A percentile compares a stretch with the other conserved stretches of the same genome.
Evolutionary conservation across 768 basidiomycete species (phyloP).

Genomic region (Hemileccinum rubropunctum): DNA sequence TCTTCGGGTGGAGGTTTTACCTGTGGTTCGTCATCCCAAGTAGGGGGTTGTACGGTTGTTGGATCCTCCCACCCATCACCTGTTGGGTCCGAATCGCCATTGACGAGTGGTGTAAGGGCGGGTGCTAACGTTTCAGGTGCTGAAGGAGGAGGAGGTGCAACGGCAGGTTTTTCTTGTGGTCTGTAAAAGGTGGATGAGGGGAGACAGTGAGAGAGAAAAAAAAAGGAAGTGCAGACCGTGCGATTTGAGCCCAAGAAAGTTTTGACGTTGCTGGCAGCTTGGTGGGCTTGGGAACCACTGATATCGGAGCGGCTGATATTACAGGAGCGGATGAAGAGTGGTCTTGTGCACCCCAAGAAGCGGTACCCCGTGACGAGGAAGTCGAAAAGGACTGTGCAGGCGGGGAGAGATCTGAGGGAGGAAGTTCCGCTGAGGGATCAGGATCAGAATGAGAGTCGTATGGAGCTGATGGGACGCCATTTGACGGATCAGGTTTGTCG

Average conservation of each 20-base stretch:
- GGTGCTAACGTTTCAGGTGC: slow-evolving; percentile 22
- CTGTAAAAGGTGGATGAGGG: slow-evolving; percentile 32
- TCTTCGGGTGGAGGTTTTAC: slow-evolving; percentile 33
- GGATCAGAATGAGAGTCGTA: slow-evolving; percentile 18
- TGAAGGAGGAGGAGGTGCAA: slow-evolving; percentile 32
- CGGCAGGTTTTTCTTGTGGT: slow-evolving; percentile 62
- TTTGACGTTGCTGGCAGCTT: slow-evolving; percentile 73
- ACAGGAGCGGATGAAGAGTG: slow-evolving; percentile 33
- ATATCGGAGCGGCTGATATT: slow-evolving; percentile 21
- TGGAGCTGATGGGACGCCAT: slow-evolving; percentile 7
- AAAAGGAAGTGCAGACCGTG: slow-evolving; percentile 41
- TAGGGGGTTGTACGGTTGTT: slow-evolving; percentile 61
- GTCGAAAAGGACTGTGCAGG: slow-evolving; percentile 24
- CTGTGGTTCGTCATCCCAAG: slow-evolving; percentile 71
- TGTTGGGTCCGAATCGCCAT: slow-evolving; percentile 36
- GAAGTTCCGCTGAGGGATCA: slow-evolving; percentile 12
- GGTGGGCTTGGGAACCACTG: slow-evolving; percentile 25
- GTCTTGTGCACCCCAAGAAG: slow-evolving; percentile 34
- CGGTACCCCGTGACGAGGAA: slow-evolving; percentile 34
- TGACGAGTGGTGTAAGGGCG: slow-evolving; percentile 28
- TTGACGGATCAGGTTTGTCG: slow-evolving; percentile 16
- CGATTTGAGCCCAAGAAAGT: slow-evolving; percentile 84
- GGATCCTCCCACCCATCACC: slow-evolving; percentile 66
- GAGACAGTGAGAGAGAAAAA: neutral
- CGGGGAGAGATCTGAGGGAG: slow-evolving; percentile 8